Conservation (phyloP, 148 eudicot species). For the Rhododendron vialii region DNA sequence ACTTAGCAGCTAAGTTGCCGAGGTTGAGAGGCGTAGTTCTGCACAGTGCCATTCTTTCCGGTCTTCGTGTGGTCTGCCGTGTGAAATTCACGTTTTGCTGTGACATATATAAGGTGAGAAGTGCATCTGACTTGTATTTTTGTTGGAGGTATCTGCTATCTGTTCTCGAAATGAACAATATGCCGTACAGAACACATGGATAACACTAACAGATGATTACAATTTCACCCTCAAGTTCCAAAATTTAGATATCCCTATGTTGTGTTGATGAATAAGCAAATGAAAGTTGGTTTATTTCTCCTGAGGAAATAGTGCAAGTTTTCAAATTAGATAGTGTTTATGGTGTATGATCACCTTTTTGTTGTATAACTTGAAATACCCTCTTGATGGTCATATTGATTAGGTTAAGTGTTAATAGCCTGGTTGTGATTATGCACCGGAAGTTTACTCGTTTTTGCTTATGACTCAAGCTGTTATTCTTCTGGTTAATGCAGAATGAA, state of each 20-base stretch:
- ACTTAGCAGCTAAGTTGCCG: constrained; percentile 83
- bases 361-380: not conserved
- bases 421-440: not conserved
- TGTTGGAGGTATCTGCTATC: not conserved
- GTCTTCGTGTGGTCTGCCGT: constrained; percentile 93
- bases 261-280: not conserved
- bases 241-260: not conserved
- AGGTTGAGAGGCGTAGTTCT: constrained; percentile 96
- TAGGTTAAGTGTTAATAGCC: not conserved
- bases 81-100: constrained; percentile 80
- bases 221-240: not conserved
- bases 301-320: not conserved
- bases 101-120: constrained; percentile 81
- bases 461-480: constrained; percentile 7
- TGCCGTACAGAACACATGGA: not conserved
- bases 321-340: not conserved
- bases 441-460: not conserved
- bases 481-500: constrained; percentile 66
- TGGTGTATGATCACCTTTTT: not conserved
- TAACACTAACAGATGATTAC: not conserved
- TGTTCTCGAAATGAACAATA: constrained; percentile 1
- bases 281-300: not conserved
- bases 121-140: not conserved
- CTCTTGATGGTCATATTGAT: not conserved
- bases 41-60: constrained; percentile 97